Evolutionary conservation across 2,329 filamentous ascomycete species (phyloP).

Genomic region (Colletotrichum sp.): DNA sequence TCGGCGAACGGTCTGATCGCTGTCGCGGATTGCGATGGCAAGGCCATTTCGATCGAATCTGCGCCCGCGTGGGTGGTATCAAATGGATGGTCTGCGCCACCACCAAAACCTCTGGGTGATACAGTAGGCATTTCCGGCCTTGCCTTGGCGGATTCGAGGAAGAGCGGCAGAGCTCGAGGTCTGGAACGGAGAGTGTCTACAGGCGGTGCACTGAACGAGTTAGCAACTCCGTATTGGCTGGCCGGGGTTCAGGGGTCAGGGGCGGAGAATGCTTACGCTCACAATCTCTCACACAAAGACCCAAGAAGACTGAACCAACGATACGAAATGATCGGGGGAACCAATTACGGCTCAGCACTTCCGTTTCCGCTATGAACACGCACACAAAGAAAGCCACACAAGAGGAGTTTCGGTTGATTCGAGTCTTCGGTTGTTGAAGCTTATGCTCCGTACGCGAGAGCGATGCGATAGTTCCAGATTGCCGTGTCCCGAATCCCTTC

Average conservation of each 20-base stretch:
- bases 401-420: neutral
- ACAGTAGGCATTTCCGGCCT: neutral
- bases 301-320: neutral
- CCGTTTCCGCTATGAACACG: neutral
- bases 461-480: neutral
- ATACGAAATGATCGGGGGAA: neutral
- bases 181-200: neutral
- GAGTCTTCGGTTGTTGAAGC: neutral
- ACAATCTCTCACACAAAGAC: neutral
- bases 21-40: neutral
- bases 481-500: neutral
- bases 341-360: neutral
- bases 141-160: neutral
- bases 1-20: neutral
- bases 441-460: neutral
- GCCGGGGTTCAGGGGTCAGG: neutral
- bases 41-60: neutral
- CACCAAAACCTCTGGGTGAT: neutral
- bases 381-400: neutral
- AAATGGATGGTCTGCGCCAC: neutral
- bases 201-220: neutral
- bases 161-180: neutral
- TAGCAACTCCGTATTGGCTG: neutral
- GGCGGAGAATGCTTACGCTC: neutral
- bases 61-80: neutral